Evolutionary conservation across 345 rosid genomes (phyloP), one percentile per base, ranked within the genome.

Genomic region (Rhizophora apiculata): DNA sequence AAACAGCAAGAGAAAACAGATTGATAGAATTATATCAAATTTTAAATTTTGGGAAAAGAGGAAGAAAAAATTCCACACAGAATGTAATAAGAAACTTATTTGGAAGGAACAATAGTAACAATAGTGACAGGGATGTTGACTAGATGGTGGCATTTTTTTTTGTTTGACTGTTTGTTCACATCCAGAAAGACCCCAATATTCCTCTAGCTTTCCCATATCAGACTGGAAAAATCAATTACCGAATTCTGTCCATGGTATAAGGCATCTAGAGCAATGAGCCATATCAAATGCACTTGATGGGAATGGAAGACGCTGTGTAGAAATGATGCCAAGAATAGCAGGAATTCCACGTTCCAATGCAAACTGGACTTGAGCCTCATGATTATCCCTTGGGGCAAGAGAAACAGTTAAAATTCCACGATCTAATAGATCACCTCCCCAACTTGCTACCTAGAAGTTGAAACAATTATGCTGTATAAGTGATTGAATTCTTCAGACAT

Each of bases 191-290:
- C 22, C 29, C 30, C 16, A 27, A 24, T 56, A 24, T 21, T 9
- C 60, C 31, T 24, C 19, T 10, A 56, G 30, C 22, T 56, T 21
- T 27, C 3, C 10, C 22, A 36, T 46, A n/a, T 30, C n/a, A 30
- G 56, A 36, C 31, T 16, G 43, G 18, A 13, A 60, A 15, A 36
- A 4, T 69, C 37, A 68, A 57, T 82, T 82, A 95, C 99, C 99
- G 1, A 90, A 95, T 87, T 95, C 99, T 39, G 98, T 90, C 99
- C 99, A 95, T 20, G 99, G 98, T 68, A 95, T 95, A 74, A 95
- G 99, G 84, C 99, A 92, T 84, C 99, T 86, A 20, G 99, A 95
- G 88, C 99, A 95, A 82, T 95, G 99, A 81, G 99, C 99, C 96
- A 95, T 89, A 80, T 95, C 99, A 63, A 95, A 95, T 43, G 98